Base-by-base conservation (phyloP, 352 stramenopile species). In the Salisapilia sapeloensis region DNA sequence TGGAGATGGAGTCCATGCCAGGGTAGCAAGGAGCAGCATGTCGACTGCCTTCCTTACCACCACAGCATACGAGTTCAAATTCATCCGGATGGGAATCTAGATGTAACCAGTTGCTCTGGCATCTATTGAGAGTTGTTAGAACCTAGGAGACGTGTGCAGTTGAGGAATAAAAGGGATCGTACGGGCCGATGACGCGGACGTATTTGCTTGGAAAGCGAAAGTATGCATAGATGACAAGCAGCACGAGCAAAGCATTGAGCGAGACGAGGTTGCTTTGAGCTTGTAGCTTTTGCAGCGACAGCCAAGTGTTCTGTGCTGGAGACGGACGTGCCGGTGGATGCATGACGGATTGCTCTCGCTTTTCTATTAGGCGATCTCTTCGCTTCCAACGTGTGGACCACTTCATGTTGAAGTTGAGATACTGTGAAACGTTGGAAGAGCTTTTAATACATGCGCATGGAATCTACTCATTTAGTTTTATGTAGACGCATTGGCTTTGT, bases 121-220 rank as follows among this genome's bases (percentile, higher is more conserved):
- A 86, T 24, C 70, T 86, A 38, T n/a, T 18, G 6, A 50, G 24
- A 31, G 21, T 7, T 31, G 6, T 8, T 10, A 38, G 6, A 6
- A 18, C 19, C 14, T 13, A 45, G n/a, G 6, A 42, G 24, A 42
- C 8, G 37, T 7, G 18, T 17, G 4, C 16, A 15, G 12, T 12
- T 26, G 19, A 25, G 11, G 22, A 10, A 18, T 16, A 29, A 19
- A 16, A 40, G 24, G 26, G 24, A 18, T 17, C 70, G 35, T 57
- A 86, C 70, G 66, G 48, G 42, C 70, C 70, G n/a, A 33, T 40
- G 25, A 86, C 54, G 41, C 70, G 70, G 43, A 82, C 50, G 24
- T 62, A 86, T 27, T 86, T 86, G 44, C 55, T 39, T 13, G 60
- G 65, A 41, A 59, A 75, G 16, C 59, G 60, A 4, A 48, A 33